Percentiles rank a stretch among this genome's conserved stretches.
These are phyloP conservation scores for Dittrichia graveolens DNA, from an alignment of 129 eudicot genomes.

Conservation along the genomic window DNA sequence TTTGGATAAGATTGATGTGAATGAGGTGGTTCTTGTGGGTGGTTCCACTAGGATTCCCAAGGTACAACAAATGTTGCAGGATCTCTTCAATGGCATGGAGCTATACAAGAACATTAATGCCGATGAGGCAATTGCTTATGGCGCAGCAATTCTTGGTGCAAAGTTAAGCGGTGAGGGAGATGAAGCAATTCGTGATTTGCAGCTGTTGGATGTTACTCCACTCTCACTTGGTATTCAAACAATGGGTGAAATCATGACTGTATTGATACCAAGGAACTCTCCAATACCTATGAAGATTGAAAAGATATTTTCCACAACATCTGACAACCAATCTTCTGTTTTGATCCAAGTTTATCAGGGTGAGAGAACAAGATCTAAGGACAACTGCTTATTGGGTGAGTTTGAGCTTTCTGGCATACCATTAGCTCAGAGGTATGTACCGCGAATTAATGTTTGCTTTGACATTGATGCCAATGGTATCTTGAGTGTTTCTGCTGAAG, in stretches of 20 bases:
- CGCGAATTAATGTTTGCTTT: slow-evolving; percentile 20
- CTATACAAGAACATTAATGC: slow-evolving; percentile 27
- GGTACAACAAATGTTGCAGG: slow-evolving; percentile 32
- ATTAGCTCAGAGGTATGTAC: slow-evolving; percentile 14
- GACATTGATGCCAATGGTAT: slow-evolving; percentile 32
- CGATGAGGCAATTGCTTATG: slow-evolving; percentile 28
- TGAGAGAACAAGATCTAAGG: slow-evolving; percentile 9
- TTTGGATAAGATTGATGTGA: slow-evolving; percentile 2
- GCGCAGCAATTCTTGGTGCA: slow-evolving; percentile 34
- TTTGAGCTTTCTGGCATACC: slow-evolving; percentile 33
- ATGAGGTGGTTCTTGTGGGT: slow-evolving; percentile 29
- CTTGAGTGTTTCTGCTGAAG: slow-evolving; percentile 21
- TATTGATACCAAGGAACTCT: slow-evolving; percentile 27
- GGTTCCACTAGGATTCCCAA: slow-evolving; percentile 35
- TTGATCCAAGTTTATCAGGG: slow-evolving; percentile 27
- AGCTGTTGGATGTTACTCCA: slow-evolving; percentile 28
- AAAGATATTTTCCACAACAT: slow-evolving; percentile 8
- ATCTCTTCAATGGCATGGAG: slow-evolving; percentile 24
- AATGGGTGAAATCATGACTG: slow-evolving; percentile 18
- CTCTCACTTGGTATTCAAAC: slow-evolving; percentile 25
- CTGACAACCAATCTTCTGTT: slow-evolving; percentile 27
- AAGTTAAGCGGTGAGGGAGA: slow-evolving; percentile 21
- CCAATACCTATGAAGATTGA: slow-evolving; percentile 19
- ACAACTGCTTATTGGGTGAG: slow-evolving; percentile 23
- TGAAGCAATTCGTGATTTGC: slow-evolving; percentile 19